phyloP scores from a whole-genome alignment of 1,284 basidiomycete genomes.

The Gymnopus androsaceus region DNA sequence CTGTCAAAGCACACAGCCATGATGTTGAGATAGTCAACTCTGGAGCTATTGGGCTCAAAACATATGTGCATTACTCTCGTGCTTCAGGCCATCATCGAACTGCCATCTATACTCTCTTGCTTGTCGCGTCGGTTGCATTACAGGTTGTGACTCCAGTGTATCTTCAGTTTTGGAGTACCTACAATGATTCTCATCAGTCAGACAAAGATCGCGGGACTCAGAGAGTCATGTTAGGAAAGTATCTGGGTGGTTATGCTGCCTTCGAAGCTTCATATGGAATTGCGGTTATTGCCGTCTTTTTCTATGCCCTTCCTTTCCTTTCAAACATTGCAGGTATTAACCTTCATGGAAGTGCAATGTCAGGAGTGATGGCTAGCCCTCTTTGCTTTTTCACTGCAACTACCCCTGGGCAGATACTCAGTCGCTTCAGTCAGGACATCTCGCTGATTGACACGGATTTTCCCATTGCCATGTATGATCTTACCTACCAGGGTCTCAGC shows the following conservation, averaged over 20 bases:
- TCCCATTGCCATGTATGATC: background rate
- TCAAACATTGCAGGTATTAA: background rate
- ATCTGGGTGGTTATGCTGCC: background rate
- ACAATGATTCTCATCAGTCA: background rate
- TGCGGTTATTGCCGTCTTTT: background rate
- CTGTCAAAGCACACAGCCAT: too few relatives aligned
- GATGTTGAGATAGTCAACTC: too few relatives aligned
- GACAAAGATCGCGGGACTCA: too few relatives aligned
- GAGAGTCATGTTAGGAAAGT: background rate
- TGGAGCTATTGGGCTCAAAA: background rate
- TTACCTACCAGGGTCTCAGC: background rate
- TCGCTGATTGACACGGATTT: background rate
- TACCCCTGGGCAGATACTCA: background rate
- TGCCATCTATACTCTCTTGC: background rate
- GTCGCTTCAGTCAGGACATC: slow-evolving; percentile 8
- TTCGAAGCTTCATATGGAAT: background rate
- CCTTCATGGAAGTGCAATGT: slow-evolving; percentile 1
- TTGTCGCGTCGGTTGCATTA: background rate
- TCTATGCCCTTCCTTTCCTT: background rate
- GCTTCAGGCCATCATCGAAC: background rate
- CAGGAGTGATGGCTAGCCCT: background rate
- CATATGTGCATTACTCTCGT: slow-evolving; percentile 3
- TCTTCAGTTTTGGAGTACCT: slow-evolving; percentile 5
- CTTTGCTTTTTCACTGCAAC: background rate
- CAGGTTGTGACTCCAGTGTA: slow-evolving; percentile 1